Percentiles rank a stretch among this genome's conserved stretches.
Conservation (phyloP, 2,329 filamentous ascomycete genomes). For the Aspergillus ustus region DNA sequence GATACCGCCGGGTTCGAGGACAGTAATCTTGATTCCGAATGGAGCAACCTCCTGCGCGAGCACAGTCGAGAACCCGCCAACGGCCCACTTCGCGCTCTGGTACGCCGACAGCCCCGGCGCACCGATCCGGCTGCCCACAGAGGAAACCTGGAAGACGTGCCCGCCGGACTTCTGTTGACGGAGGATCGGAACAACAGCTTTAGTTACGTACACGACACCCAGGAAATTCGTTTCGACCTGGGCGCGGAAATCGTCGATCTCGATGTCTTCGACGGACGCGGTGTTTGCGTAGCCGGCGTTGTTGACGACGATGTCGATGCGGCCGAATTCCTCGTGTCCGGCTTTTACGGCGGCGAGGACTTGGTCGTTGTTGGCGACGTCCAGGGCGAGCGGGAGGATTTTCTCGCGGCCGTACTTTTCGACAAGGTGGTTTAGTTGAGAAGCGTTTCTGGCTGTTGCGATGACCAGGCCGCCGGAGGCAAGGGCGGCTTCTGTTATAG, state of each 20-base stretch:
- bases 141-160: constrained; percentile 46
- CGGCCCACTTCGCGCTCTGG: constrained; percentile 47
- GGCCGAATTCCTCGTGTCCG: constrained; percentile 14
- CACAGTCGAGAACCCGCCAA: constrained; percentile 45
- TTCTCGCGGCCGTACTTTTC: background rate
- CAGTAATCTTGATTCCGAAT: constrained; percentile 46
- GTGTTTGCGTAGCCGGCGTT: constrained; percentile 18
- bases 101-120: constrained; percentile 43
- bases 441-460: constrained; percentile 6
- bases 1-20: constrained; percentile 49
- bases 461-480: constrained; percentile 1
- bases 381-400: background rate
- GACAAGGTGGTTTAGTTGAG: background rate
- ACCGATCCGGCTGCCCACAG: constrained; percentile 43
- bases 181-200: constrained; percentile 1
- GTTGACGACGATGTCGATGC: constrained; percentile 15
- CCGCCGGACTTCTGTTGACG: background rate
- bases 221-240: constrained; percentile 12
- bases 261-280: constrained; percentile 8
- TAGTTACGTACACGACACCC: constrained; percentile 2
- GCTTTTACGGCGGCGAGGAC: constrained; percentile 3
- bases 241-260: constrained; percentile 2
- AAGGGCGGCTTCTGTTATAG: constrained; percentile 11
- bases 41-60: constrained; percentile 42
- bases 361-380: background rate